A percentile compares a stretch with the other conserved stretches of the same genome.
Evolutionary conservation across 139 green algal species (phyloP).

Genomic region (Chlamydomonas sphaeroides): DNA sequence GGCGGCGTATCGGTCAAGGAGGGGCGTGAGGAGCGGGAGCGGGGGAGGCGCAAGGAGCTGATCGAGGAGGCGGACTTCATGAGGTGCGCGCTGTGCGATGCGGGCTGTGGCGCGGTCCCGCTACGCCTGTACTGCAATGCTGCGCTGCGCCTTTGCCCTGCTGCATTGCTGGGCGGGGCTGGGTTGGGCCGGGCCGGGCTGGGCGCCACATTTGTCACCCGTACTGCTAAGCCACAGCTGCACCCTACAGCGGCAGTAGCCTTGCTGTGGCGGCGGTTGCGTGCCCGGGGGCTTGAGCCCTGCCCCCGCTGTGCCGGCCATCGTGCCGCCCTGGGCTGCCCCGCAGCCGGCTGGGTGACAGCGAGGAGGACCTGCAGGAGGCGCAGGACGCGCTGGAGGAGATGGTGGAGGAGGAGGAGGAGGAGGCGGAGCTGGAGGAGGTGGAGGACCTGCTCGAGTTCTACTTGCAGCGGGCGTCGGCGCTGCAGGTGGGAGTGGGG

Average conservation of each 20-base stretch:
- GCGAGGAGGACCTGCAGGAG: conserved; percentile 70
- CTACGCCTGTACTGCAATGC: no score
- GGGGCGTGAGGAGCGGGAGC: conserved; percentile 25
- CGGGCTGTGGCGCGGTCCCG: no score
- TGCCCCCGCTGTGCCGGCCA: no score
- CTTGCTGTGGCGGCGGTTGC: no score
- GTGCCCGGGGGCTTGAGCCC: no score
- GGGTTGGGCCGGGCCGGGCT: no score
- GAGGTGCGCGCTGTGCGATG: conserved; percentile 12
- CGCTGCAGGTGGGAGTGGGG: no score
- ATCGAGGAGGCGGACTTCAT: conserved; percentile 31
- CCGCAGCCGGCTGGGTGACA: conserved; percentile 54
- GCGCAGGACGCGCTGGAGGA: conserved; percentile 81
- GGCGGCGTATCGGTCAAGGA: background rate
- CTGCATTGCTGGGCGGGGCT: no score
- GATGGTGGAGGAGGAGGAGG: conserved; percentile 82
- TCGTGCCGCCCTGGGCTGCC: background rate
- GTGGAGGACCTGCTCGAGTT: conserved; percentile 96
- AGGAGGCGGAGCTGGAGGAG: conserved; percentile 73
- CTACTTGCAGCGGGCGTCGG: conserved; percentile 88
- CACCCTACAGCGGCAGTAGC: no score
- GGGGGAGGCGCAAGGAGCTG: conserved; percentile 34
- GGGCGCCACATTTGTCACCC: no score
- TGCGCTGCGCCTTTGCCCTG: no score
- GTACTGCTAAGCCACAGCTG: no score